Evolutionary conservation across 345 rosid genomes (phyloP).

Genomic region (Brassica juncea): DNA sequence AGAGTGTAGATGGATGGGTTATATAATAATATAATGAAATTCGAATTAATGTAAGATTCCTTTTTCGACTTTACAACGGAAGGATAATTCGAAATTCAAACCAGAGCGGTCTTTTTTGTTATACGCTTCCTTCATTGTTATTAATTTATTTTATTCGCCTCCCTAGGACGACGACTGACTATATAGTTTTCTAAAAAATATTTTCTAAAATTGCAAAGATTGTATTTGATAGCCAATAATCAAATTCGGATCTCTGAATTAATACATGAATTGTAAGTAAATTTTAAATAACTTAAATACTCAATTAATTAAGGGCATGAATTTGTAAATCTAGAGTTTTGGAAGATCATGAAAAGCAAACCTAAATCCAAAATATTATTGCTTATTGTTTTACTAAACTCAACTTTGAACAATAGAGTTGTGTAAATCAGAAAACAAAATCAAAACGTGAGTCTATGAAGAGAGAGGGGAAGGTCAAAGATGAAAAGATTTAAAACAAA

Average conservation of each 20-base stretch:
- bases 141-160: no score
- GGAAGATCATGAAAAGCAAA: not conserved
- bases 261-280: no score
- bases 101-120: conserved; percentile 14
- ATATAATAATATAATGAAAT: conserved; percentile 1
- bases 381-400: conserved; percentile 31
- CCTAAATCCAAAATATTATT: conserved; percentile 5
- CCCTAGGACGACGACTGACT: no score
- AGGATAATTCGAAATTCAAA: conserved; percentile 35
- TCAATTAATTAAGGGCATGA: no score
- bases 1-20: not conserved
- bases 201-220: no score
- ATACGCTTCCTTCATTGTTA: not conserved
- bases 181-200: no score
- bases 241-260: no score
- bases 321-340: not conserved
- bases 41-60: not conserved
- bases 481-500: not conserved
- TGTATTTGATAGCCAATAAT: no score
- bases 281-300: no score
- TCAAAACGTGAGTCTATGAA: not conserved
- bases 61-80: conserved; percentile 24
- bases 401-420: conserved; percentile 24
- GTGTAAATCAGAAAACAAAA: conserved; percentile 1
- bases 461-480: not conserved